Evolutionary conservation across 306 rosid species (phyloP), one percentile per base, ranked within the genome.

Genomic region (Lathyrus oleraceus): DNA sequence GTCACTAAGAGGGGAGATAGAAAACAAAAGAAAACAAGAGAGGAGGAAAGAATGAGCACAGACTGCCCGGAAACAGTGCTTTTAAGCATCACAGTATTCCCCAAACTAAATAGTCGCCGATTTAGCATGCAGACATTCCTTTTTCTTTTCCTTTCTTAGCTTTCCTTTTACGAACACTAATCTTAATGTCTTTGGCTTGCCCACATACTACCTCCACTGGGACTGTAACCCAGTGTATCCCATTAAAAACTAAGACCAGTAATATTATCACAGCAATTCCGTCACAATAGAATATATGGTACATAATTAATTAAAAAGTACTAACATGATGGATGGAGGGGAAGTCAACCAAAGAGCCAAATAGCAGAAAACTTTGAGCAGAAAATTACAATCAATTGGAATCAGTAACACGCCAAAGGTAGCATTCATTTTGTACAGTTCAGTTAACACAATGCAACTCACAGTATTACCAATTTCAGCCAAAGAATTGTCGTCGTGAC

Each of bases 361-460:
- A 48, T 17, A 65, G 30, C 25, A 45, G 23, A 44, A 45, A 51
- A 48, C 9, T 21, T 10, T 1, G 56, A 16, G 62, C 61, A 59
- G 23, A 15, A 51, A 67, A 15, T 11, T 76, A 68, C 53, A 69
- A 61, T 30, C 81, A 62, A 70, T 10, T n/a, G 16, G 59, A 70
- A 63, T 32, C 42, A 14, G 44, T 9, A 42, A 14, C 49, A n/a
- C 8, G 10, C 56, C 76, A 67, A 16, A 71, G 73, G 30, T 23
- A 17, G 21, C 60, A 67, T 47, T 38, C 73, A 56, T 64, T 59
- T 51, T 5, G 21, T 23, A 35, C 14, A 36, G 44, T 38, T 38
- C 35, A 36, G 74, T 48, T 36, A 68, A 27, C 52, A 67, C 51
- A 28, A 67, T 15, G 57, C 25, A 64, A 38, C 19, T 57, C 48